Conservation (phyloP, 2,329 filamentous ascomycete species). For the Rosellinia necatrix region DNA sequence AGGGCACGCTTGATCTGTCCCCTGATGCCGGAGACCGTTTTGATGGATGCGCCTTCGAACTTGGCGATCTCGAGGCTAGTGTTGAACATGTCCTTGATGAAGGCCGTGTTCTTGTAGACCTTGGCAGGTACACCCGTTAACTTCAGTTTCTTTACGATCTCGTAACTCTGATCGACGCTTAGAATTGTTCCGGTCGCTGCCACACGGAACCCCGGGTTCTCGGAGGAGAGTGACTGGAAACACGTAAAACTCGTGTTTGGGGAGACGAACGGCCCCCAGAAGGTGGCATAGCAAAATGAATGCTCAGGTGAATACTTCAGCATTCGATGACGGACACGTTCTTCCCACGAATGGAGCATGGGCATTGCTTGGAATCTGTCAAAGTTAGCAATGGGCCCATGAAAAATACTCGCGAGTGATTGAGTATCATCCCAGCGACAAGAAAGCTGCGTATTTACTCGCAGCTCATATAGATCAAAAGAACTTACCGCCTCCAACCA, state of each 20-base stretch:
- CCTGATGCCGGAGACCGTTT: constrained; percentile 92
- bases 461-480: background rate
- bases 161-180: constrained; percentile 90
- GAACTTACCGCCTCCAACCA: constrained; percentile 84
- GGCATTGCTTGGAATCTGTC: constrained; percentile 30
- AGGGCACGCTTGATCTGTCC: constrained; percentile 97
- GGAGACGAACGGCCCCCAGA: constrained; percentile 92
- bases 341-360: constrained; percentile 30
- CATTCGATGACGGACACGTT: constrained; percentile 89
- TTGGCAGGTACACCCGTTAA: constrained; percentile 82
- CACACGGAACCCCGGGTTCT: constrained; percentile 88
- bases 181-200: constrained; percentile 93
- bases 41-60: constrained; percentile 94
- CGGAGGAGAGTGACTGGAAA: constrained; percentile 84
- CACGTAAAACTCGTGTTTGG: constrained; percentile 96
- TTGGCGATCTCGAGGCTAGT: constrained; percentile 93
- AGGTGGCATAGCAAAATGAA: constrained; percentile 97
- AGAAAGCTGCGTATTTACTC: background rate
- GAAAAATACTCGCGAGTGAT: no score
- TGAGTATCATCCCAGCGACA: no score
- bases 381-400: constrained; percentile 9
- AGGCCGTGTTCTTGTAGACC: constrained; percentile 85
- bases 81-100: constrained; percentile 97
- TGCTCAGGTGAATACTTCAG: constrained; percentile 99
- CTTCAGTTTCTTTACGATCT: constrained; percentile 99